Evolutionary conservation across 2,329 filamentous ascomycete genomes (phyloP), one percentile per base, ranked within the genome.

Genomic region (Chaetomium sp.): DNA sequence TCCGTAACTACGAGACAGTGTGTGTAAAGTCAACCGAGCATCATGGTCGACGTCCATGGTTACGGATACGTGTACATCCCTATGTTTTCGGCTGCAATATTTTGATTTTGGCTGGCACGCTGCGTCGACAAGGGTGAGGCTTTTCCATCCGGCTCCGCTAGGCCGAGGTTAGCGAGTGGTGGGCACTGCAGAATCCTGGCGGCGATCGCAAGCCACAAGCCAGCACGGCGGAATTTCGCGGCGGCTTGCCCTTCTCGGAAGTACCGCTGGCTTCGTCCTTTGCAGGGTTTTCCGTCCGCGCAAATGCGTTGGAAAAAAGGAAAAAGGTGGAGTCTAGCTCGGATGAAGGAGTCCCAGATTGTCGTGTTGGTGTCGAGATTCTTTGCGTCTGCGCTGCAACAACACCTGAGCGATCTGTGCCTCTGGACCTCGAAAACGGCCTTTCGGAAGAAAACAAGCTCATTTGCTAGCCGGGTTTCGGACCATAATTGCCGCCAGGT

Each of bases 221-320:
- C 19, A 27, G 36, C 37, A 42, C 14, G 40, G 40, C 45, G 40
- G 35, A 48, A 32, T 48, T 48, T 34, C 44, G 27, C 10, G 46
- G 52, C 61, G 61, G 61, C 27, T 61, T 61, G 38, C 61, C 61
- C 10, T 53, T 62, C 52, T 49, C 36, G 61, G 61, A 48, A 58
- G 49, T 57, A 43, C 59, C 61, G 57, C 57, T 57, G 52, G 32
- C 42, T 49, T 32, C 7, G 33, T 14, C 5, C 49, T 43, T 52
- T 35, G 48, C 40, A 51, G 48, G 45, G 55, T 51, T 42, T 42
- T 27, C 19, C n/a, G 27, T 33, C 14, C 10, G 34, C 36, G 41
- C 27, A 19, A 49, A 32, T 43, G 11, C 8, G 36, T 19, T 12
- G 19, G 19, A 27, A 27, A 27, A 27, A 27, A 27, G 19, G 19